Evolutionary conservation across 768 basidiomycete species (phyloP).

Genomic region (Lyophyllum atratum): DNA sequence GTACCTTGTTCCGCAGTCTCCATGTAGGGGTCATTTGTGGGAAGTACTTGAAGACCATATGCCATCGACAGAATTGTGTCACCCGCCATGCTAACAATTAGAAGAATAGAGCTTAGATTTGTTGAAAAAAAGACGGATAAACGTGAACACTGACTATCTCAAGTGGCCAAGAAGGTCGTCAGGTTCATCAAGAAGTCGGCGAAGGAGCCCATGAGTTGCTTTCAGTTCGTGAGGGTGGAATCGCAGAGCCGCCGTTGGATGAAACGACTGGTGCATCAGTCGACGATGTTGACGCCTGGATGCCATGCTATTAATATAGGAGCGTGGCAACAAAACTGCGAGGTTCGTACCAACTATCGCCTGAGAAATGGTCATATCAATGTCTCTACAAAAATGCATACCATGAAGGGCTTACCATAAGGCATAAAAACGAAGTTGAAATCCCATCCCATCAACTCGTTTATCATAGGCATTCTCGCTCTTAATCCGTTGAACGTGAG

Average conservation of each 20-base stretch:
- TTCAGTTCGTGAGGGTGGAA: slow-evolving; percentile 22
- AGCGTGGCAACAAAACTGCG: not conserved
- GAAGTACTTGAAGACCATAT: slow-evolving; percentile 34
- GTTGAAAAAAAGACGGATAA: not conserved
- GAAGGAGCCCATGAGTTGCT: slow-evolving; percentile 24
- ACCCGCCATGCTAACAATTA: slow-evolving; percentile 16
- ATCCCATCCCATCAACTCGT: slow-evolving; percentile 25
- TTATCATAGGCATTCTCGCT: slow-evolving; percentile 28
- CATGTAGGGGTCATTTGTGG: slow-evolving; percentile 36
- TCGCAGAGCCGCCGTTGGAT: not conserved
- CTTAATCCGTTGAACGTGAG: slow-evolving; percentile 15
- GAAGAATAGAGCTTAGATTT: not conserved
- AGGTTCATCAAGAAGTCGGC: slow-evolving; percentile 20
- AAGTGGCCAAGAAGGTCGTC: slow-evolving; percentile 14
- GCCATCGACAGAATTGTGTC: slow-evolving; percentile 31
- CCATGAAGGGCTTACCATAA: slow-evolving; percentile 12
- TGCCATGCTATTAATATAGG: not conserved
- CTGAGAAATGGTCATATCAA: not conserved
- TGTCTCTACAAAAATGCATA: not conserved
- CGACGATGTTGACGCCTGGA: not conserved
- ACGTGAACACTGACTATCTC: slow-evolving; percentile 9
- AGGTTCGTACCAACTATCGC: slow-evolving; percentile 8
- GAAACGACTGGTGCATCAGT: not conserved
- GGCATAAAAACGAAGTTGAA: slow-evolving; percentile 16
- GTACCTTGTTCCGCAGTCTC: slow-evolving; percentile 17